Evolutionary conservation across 2,329 filamentous ascomycete genomes (phyloP).

Genomic region (Trichoderma sp.): DNA sequence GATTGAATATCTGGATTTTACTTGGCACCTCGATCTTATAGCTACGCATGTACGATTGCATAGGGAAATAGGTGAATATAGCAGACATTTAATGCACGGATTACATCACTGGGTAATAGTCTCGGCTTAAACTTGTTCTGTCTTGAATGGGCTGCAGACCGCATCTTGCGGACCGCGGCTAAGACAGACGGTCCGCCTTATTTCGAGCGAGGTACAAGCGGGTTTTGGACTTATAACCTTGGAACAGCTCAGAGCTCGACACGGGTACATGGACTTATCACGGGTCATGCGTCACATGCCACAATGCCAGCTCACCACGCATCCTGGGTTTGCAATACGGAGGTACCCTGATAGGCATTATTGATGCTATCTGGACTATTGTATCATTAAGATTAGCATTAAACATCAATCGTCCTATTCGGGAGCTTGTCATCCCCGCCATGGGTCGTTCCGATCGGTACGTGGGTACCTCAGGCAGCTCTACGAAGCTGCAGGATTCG

Average conservation of each 20-base stretch:
- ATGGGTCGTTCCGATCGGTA: background rate
- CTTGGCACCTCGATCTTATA: background rate
- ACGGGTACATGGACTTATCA: background rate
- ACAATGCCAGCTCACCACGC: background rate
- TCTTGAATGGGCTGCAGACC: background rate
- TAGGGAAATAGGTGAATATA: background rate
- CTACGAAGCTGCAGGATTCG: slow-evolving; percentile 41
- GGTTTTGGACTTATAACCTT: background rate
- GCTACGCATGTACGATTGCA: background rate
- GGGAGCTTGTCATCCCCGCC: background rate
- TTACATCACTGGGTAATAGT: background rate
- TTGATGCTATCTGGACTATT: background rate
- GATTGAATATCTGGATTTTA: background rate
- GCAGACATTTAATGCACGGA: background rate
- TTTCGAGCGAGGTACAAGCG: background rate
- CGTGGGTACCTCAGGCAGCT: background rate
- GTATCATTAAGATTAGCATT: background rate
- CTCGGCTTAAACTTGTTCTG: background rate
- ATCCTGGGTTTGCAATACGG: background rate
- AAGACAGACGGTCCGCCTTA: background rate
- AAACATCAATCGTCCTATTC: background rate
- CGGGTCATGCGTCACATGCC: background rate
- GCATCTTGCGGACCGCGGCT: slow-evolving; percentile 52
- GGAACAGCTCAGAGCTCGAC: background rate
- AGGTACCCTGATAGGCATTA: background rate